phyloP scores from a whole-genome alignment of 2,329 filamentous ascomycete genomes.

The Ambrosiella cleistominuta region DNA sequence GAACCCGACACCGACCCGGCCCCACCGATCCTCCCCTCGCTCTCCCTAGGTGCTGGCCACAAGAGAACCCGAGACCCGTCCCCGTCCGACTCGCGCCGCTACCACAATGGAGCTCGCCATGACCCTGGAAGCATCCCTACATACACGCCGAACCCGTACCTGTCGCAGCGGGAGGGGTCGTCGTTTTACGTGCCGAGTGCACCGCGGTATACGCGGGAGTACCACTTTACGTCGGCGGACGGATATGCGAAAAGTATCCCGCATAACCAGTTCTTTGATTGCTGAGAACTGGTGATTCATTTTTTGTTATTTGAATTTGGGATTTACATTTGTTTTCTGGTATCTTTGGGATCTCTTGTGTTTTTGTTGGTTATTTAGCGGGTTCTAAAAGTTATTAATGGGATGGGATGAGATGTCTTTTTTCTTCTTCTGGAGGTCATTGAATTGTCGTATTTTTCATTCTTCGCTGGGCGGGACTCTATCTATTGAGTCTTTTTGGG shows the following conservation, averaged over 20 bases:
- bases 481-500: neutral
- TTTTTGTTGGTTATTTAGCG: too few species aligned
- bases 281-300: neutral
- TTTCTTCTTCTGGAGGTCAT: neutral
- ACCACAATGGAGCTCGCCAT: neutral
- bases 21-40: neutral
- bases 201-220: neutral
- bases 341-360: too few species aligned
- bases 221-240: constrained; percentile 1
- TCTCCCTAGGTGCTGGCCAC: neutral
- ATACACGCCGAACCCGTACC: neutral
- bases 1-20: neutral
- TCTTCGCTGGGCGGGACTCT: neutral
- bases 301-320: neutral
- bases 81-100: neutral
- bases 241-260: constrained; percentile 1
- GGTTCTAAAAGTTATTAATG: too few species aligned
- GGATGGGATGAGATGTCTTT: neutral
- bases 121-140: neutral
- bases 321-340: neutral
- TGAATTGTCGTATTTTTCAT: neutral
- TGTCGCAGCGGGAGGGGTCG: neutral
- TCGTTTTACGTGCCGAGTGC: neutral
- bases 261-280: constrained; percentile 1
- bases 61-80: constrained; percentile 5